Conservation (phyloP, 495 filamentous ascomycete species). For the Penicillium goetzii region DNA sequence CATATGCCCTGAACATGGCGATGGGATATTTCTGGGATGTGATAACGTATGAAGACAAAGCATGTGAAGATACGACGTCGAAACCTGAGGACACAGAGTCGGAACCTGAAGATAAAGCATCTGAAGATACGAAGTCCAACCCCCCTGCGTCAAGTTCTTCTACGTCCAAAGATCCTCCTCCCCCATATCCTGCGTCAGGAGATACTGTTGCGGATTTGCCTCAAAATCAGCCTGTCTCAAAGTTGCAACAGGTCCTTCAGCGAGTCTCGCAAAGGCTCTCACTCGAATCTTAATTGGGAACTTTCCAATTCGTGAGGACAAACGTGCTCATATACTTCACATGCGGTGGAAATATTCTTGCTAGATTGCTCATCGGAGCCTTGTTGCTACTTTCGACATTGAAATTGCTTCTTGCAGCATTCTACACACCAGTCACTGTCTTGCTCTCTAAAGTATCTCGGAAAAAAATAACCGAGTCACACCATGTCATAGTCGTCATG, state of each 20-base stretch:
- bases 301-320: background rate
- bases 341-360: background rate
- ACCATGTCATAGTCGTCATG: background rate
- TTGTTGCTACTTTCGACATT: background rate
- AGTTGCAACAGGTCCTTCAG: background rate
- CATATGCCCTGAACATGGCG: background rate
- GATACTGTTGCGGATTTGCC: background rate
- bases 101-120: background rate
- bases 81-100: background rate
- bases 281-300: background rate
- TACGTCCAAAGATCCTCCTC: background rate
- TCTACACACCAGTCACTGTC: background rate
- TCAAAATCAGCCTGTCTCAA: background rate
- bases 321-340: background rate
- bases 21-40: background rate
- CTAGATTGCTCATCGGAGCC: background rate
- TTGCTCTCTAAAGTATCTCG: background rate
- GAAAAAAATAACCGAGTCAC: background rate
- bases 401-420: background rate
- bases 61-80: background rate
- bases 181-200: background rate
- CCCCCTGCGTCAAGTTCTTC: too few species aligned
- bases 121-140: background rate
- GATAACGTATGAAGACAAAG: background rate
- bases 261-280: background rate